A percentile compares a stretch with the other conserved stretches of the same genome.
Evolutionary conservation across 2,329 filamentous ascomycete genomes (phyloP).

Genomic region (Sphaceloma murrayae): DNA sequence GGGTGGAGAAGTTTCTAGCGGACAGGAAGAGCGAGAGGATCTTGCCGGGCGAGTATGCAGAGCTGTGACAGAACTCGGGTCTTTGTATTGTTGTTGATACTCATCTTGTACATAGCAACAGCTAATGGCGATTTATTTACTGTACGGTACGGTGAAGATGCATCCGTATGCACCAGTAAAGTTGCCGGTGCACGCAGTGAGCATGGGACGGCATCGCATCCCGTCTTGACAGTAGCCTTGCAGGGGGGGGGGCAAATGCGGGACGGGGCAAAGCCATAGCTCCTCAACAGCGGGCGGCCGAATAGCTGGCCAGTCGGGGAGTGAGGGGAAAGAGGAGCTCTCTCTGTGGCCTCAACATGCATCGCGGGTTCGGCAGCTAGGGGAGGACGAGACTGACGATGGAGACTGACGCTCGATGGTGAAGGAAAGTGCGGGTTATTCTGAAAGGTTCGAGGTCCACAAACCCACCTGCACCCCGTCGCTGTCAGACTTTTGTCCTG

Average conservation of each 20-base stretch:
- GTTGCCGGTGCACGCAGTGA: too few species aligned
- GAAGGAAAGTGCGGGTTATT: too few species aligned
- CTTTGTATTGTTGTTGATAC: neutral
- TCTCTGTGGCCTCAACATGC: slow-evolving; percentile 6
- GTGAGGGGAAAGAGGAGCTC: slow-evolving; percentile 6
- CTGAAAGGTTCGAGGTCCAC: too few species aligned
- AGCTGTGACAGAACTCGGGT: neutral
- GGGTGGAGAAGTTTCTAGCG: slow-evolving; percentile 31
- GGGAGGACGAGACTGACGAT: neutral
- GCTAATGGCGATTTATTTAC: neutral
- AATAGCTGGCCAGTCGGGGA: neutral
- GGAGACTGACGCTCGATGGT: too few species aligned
- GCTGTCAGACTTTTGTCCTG: neutral
- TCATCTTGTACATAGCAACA: slow-evolving; percentile 2
- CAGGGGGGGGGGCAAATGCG: neutral
- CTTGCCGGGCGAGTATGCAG: slow-evolving; percentile 9
- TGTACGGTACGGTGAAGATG: neutral
- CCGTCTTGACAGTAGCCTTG: too few species aligned
- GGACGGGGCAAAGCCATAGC: slow-evolving; percentile 4
- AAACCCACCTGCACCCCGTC: too few species aligned
- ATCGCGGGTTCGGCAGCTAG: slow-evolving; percentile 9
- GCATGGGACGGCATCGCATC: too few species aligned
- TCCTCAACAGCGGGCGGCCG: slow-evolving; percentile 8
- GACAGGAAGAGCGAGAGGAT: slow-evolving; percentile 25
- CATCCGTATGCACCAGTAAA: too few species aligned